A percentile compares a stretch with the other conserved stretches of the same genome.
phyloP scores from a whole-genome alignment of 1,284 basidiomycete genomes.

The Trametes polyzona region DNA sequence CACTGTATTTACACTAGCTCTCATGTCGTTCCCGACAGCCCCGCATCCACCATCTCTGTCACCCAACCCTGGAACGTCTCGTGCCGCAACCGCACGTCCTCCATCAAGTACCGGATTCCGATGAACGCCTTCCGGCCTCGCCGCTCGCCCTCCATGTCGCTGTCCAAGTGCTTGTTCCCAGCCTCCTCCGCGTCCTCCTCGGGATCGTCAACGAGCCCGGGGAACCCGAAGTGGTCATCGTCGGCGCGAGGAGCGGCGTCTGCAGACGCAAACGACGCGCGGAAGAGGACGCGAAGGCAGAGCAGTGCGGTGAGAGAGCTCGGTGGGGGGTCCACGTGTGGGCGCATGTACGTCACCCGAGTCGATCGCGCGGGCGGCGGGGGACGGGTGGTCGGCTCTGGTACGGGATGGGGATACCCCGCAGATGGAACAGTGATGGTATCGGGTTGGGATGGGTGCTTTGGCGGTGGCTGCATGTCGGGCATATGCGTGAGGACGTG shows the following conservation, averaged over 20 bases:
- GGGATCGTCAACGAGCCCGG: constrained; percentile 69
- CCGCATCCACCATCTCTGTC: constrained; percentile 75
- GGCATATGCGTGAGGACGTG: constrained; percentile 79
- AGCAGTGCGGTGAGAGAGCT: constrained; percentile 75
- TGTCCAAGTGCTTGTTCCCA: constrained; percentile 40
- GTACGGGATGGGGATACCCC: constrained; percentile 55
- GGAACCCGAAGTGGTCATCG: constrained; percentile 82
- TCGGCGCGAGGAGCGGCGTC: constrained; percentile 76
- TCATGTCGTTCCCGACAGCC: constrained; percentile 33
- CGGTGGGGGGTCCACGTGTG: constrained; percentile 67
- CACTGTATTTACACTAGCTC: not conserved
- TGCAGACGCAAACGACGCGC: constrained; percentile 68
- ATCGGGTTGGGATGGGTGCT: constrained; percentile 69
- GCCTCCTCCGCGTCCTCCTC: constrained; percentile 54
- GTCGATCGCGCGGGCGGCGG: constrained; percentile 66
- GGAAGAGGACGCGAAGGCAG: constrained; percentile 75
- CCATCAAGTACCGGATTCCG: constrained; percentile 61
- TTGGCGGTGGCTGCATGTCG: constrained; percentile 51
- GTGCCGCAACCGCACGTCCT: constrained; percentile 68
- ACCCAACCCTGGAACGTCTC: constrained; percentile 77
- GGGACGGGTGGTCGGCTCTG: constrained; percentile 63
- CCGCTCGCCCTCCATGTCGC: constrained; percentile 66
- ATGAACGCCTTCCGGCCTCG: constrained; percentile 72
- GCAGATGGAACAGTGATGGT: constrained; percentile 63
- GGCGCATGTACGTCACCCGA: constrained; percentile 56